Evolutionary conservation across 2,329 filamentous ascomycete genomes (phyloP), one percentile per base, ranked within the genome.

Genomic region (Colletotrichum coccodes): DNA sequence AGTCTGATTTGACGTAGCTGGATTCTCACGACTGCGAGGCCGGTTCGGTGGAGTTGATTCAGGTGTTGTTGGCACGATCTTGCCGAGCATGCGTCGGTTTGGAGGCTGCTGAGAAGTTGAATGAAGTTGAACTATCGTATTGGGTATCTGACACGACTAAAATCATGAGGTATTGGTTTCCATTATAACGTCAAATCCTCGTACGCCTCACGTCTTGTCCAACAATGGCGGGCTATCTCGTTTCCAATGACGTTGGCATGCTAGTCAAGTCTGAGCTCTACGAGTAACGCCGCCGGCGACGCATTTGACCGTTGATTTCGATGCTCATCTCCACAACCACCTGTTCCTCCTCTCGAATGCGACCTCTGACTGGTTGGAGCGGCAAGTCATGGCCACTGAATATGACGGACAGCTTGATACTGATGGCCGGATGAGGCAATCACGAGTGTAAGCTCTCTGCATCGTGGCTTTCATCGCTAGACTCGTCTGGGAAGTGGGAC

Each of bases 351-450:
- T 3, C 9, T 23, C 1, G 3, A 12, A 9, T 1, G 3, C 3
- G 14, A 16, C 14, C 1, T 30, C 14, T 9, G 5, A 18, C 26
- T 44, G 18, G 38, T 28, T 16, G 4, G 6, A 14, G 4, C 16
- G 38, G 18, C 14, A 3, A 57, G 26, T 14, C 26, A 28, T 5
- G 26, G 5, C 8, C 9, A 16, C 23, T 57, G 3, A 14, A 11
- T 16, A 34, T 6, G 18, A 6, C 6, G 18, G n/a, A 6, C 28
- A 28, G n/a, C 14, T 36, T 18, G 12, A 18, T 18, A 30, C 12
- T 4, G 32, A 18, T 46, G 34, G 46, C 54, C 60, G 60, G 54
- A 68, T 64, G 65, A 65, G 28, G 61, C 54, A 8, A 65, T 68
- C 60, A 21, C 21, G 54, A 40, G 32, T 64, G 61, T 65, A 68